Percentiles rank a stretch among this genome's conserved stretches.
Evolutionary conservation across 2,329 filamentous ascomycete species (phyloP).

Genomic region (Podosphaera fusca): DNA sequence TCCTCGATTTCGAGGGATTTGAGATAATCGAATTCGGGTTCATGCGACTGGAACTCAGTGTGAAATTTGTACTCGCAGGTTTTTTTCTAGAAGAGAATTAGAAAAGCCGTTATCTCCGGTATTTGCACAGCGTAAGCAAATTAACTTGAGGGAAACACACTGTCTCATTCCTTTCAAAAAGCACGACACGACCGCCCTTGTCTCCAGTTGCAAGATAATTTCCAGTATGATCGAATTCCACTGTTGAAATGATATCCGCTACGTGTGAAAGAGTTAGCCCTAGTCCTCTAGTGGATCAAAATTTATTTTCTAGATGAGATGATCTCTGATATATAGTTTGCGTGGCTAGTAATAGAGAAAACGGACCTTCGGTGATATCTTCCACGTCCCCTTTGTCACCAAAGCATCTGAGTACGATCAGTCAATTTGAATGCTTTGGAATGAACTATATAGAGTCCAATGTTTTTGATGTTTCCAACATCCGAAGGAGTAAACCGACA

Average conservation of each 20-base stretch:
- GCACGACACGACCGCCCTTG: conserved; percentile 64
- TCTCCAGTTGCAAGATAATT: conserved; percentile 82
- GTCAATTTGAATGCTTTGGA: not conserved
- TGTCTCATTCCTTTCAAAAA: conserved; percentile 89
- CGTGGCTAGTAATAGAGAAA: not conserved
- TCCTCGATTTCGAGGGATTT: conserved; percentile 99
- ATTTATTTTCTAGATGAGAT: not conserved
- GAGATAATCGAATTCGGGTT: conserved; percentile 97
- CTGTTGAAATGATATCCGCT: conserved; percentile 83
- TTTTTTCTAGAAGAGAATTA: conserved; percentile 51
- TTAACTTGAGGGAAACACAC: conserved; percentile 24
- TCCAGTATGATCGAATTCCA: conserved; percentile 75
- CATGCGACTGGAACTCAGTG: conserved; percentile 98
- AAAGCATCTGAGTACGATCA: conserved; percentile 52
- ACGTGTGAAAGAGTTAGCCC: conserved; percentile 1
- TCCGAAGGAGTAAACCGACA: not conserved
- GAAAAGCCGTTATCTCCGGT: not conserved
- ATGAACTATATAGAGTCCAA: not conserved
- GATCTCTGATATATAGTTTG: not conserved
- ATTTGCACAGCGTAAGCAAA: not conserved
- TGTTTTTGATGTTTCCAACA: not conserved
- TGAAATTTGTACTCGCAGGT: conserved; percentile 99
- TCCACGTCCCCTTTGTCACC: conserved; percentile 99
- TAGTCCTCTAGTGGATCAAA: not conserved
- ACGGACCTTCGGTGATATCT: conserved; percentile 19